A percentile compares a stretch with the other conserved stretches of the same genome.
Conservation (phyloP, 1,284 basidiomycete species). For the Hypsizygus ulmarius region DNA sequence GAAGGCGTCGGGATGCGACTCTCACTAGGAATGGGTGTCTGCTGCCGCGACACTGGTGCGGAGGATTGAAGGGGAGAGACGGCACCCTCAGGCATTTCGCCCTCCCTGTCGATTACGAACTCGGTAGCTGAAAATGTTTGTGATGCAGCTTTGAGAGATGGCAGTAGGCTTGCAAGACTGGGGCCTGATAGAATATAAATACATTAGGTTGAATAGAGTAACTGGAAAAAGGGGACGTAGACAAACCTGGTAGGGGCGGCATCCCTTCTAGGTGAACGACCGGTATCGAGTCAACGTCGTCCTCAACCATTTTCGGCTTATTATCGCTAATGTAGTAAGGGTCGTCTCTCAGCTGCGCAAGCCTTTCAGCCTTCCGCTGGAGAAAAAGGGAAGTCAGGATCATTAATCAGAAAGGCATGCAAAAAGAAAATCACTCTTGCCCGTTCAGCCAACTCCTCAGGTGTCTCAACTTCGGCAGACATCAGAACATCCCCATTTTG, state of each 20-base stretch:
- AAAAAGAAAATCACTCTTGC: slow-evolving; percentile 47
- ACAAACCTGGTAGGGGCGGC: slow-evolving; percentile 38
- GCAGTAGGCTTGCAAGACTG: slow-evolving; percentile 30
- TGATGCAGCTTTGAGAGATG: slow-evolving; percentile 37
- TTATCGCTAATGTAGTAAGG: slow-evolving; percentile 86
- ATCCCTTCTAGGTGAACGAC: slow-evolving; percentile 77
- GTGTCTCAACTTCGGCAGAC: slow-evolving; percentile 45
- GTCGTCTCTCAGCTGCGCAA: slow-evolving; percentile 75
- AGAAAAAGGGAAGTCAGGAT: slow-evolving; percentile 7
- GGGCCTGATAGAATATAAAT: slow-evolving; percentile 13
- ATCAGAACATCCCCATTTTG: slow-evolving; percentile 33
- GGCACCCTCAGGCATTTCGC: slow-evolving; percentile 81
- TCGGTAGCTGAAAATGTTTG: slow-evolving; percentile 31
- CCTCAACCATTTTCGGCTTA: slow-evolving; percentile 39
- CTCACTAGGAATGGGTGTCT: slow-evolving; percentile 15
- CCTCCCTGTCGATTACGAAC: slow-evolving; percentile 72
- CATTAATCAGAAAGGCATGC: slow-evolving; percentile 1
- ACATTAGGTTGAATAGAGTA: slow-evolving; percentile 16
- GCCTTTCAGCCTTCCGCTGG: slow-evolving; percentile 72
- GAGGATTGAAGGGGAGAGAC: slow-evolving; percentile 21
- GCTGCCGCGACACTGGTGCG: slow-evolving; percentile 23
- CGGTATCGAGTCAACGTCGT: slow-evolving; percentile 83
- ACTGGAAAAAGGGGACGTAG: slow-evolving; percentile 27
- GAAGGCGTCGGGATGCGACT: slow-evolving; percentile 30
- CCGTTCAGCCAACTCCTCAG: slow-evolving; percentile 54